These are phyloP conservation scores for Cutaneotrichosporon cyanovorans DNA, from an alignment of 1,284 basidiomycete species.

Conservation along the genomic window DNA sequence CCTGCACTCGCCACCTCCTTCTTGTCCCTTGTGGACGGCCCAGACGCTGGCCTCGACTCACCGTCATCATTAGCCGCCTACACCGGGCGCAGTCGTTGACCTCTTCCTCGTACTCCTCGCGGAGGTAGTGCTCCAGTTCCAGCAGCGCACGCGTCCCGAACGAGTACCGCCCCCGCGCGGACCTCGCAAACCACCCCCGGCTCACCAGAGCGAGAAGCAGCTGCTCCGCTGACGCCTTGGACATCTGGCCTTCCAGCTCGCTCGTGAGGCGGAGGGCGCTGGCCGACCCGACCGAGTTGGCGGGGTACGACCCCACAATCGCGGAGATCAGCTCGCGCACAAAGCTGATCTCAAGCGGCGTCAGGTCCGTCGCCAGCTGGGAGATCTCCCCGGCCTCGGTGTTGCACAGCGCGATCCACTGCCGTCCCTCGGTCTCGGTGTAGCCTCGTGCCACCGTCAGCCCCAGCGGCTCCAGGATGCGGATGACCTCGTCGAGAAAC, in stretches of 20 bases:
- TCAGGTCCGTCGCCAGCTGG: slow-evolving; percentile 32
- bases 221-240: slow-evolving; percentile 23
- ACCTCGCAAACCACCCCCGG: slow-evolving; percentile 37
- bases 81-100: slow-evolving; percentile 33
- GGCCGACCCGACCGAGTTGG: slow-evolving; percentile 34
- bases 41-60: slow-evolving; percentile 18
- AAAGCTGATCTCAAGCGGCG: slow-evolving; percentile 36
- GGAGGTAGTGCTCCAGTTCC: slow-evolving; percentile 39
- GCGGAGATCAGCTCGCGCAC: slow-evolving; percentile 32
- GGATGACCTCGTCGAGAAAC: slow-evolving; percentile 30
- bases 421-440: slow-evolving; percentile 30
- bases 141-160: slow-evolving; percentile 33
- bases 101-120: slow-evolving; percentile 28
- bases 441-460: slow-evolving; percentile 25
- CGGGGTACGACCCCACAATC: slow-evolving; percentile 39
- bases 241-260: slow-evolving; percentile 22
- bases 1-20: no score
- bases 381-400: slow-evolving; percentile 31
- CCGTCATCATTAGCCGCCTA: slow-evolving; percentile 28
- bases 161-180: slow-evolving; percentile 38
- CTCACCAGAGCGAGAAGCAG: slow-evolving; percentile 31
- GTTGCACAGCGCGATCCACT: slow-evolving; percentile 33
- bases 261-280: slow-evolving; percentile 23
- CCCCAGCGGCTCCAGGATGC: slow-evolving; percentile 29
- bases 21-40: no score